phyloP scores from a whole-genome alignment of 2,329 filamentous ascomycete genomes.

The Teratosphaeria destructans region DNA sequence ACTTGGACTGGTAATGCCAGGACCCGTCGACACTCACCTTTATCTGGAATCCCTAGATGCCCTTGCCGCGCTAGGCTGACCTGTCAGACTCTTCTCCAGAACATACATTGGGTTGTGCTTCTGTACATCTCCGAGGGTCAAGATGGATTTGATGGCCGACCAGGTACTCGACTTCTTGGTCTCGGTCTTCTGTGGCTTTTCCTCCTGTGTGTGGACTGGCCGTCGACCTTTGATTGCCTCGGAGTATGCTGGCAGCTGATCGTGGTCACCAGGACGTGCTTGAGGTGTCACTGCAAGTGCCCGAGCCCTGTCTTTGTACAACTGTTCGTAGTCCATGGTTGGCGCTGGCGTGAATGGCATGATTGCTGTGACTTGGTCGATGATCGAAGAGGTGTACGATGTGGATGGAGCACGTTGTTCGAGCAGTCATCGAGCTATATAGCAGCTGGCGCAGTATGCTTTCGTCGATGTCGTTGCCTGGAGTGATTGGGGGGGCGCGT shows the following conservation, averaged over 20 bases:
- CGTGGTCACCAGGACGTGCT: neutral
- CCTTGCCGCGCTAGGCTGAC: neutral
- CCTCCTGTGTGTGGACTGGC: neutral
- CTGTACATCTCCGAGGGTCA: constrained; percentile 7
- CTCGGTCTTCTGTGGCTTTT: neutral
- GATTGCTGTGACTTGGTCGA: neutral
- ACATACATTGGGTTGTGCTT: constrained; percentile 6
- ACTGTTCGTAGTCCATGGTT: neutral
- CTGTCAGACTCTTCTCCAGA: constrained; percentile 2
- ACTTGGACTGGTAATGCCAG: neutral
- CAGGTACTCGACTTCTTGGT: neutral
- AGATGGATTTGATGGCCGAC: constrained; percentile 1
- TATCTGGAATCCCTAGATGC: neutral
- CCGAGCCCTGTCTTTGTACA: constrained; percentile 1
- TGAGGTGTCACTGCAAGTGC: constrained; percentile 1
- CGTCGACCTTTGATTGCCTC: neutral
- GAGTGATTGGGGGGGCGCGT: neutral
- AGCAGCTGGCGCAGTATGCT: neutral
- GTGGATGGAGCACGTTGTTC: neutral
- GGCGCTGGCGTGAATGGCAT: neutral
- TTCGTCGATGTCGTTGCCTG: neutral
- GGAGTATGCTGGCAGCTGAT: constrained; percentile 7
- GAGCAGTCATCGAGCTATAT: neutral
- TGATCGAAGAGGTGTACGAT: neutral
- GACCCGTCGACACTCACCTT: neutral